Percentiles rank a stretch among this genome's conserved stretches.
phyloP scores from a whole-genome alignment of 2,329 filamentous ascomycete species.

The Alternaria sp. region DNA sequence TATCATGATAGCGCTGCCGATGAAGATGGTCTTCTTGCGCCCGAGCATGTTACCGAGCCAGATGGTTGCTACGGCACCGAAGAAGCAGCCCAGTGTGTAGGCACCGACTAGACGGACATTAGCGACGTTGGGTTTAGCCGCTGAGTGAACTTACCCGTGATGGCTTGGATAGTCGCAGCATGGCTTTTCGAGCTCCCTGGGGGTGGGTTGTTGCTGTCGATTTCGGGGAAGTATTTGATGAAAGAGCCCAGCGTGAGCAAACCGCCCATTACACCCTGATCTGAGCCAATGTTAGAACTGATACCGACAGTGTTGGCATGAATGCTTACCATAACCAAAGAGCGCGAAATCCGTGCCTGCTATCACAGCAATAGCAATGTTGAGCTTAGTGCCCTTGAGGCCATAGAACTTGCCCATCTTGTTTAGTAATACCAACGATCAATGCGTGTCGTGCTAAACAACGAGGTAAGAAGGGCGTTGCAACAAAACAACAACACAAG shows the following conservation, averaged over 20 bases:
- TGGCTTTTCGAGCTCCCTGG: slow-evolving; percentile 39
- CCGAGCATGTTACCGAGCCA: slow-evolving; percentile 65
- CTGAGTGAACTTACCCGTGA: slow-evolving; percentile 36
- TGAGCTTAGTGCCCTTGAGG: slow-evolving; percentile 68
- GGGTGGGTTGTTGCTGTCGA: slow-evolving; percentile 48
- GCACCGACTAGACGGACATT: slow-evolving; percentile 23
- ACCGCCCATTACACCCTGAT: slow-evolving; percentile 62
- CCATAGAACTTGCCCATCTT: slow-evolving; percentile 62
- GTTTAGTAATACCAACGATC: background rate
- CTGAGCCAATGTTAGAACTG: slow-evolving; percentile 20
- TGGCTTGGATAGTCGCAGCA: slow-evolving; percentile 52
- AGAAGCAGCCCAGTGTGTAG: slow-evolving; percentile 54
- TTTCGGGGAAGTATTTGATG: slow-evolving; percentile 52
- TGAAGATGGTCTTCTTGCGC: slow-evolving; percentile 63
- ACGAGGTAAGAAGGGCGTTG: background rate
- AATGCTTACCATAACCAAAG: slow-evolving; percentile 64
- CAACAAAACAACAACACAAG: background rate
- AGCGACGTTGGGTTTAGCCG: slow-evolving; percentile 17
- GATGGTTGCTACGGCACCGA: slow-evolving; percentile 51
- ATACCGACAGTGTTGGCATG: background rate
- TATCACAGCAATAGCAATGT: slow-evolving; percentile 71
- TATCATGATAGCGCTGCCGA: slow-evolving; percentile 65
- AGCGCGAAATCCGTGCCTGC: slow-evolving; percentile 74
- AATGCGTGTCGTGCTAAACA: background rate
- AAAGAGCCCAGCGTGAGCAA: slow-evolving; percentile 73